Percentiles rank a stretch among this genome's conserved stretches.
phyloP scores from a whole-genome alignment of 331 rosid genomes.

The Ulmus americana region DNA sequence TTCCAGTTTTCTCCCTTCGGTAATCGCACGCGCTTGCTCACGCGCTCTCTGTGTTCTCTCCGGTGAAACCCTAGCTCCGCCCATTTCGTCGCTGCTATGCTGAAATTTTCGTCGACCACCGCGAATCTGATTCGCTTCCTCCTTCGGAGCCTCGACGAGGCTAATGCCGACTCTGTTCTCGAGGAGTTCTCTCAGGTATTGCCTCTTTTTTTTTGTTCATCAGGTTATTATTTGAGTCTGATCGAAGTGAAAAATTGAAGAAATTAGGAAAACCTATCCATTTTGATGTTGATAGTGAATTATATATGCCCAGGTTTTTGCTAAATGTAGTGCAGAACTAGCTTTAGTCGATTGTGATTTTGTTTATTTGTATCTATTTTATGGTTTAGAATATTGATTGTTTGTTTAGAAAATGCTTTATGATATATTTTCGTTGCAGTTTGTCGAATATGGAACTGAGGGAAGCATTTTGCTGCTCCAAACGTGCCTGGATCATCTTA shows the following conservation, averaged over 20 bases:
- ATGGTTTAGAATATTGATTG: constrained; percentile 11
- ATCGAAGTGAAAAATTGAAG: no score
- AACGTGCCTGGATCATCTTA: constrained; percentile 73
- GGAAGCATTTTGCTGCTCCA: constrained; percentile 81
- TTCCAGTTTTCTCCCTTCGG: neutral
- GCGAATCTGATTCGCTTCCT: constrained; percentile 81
- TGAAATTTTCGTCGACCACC: constrained; percentile 49
- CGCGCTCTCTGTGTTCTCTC: constrained; percentile 1
- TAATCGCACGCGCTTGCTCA: constrained; percentile 6
- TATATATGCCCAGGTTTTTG: neutral
- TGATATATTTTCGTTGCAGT: constrained; percentile 38
- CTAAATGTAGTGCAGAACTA: neutral
- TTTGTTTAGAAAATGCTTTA: neutral
- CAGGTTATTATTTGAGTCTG: no score
- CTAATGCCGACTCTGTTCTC: constrained; percentile 65
- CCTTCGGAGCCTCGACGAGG: constrained; percentile 63
- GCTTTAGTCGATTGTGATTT: neutral
- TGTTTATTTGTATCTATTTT: neutral
- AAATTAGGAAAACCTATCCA: no score
- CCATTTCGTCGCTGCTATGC: constrained; percentile 34
- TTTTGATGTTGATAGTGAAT: neutral
- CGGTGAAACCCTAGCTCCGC: constrained; percentile 36
- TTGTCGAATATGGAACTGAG: constrained; percentile 59
- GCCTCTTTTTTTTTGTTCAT: neutral
- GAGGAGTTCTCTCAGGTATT: constrained; percentile 68